These are phyloP conservation scores for Talaromyces sp. DNA, from an alignment of 2,329 filamentous ascomycete species.

Conservation along the genomic window DNA sequence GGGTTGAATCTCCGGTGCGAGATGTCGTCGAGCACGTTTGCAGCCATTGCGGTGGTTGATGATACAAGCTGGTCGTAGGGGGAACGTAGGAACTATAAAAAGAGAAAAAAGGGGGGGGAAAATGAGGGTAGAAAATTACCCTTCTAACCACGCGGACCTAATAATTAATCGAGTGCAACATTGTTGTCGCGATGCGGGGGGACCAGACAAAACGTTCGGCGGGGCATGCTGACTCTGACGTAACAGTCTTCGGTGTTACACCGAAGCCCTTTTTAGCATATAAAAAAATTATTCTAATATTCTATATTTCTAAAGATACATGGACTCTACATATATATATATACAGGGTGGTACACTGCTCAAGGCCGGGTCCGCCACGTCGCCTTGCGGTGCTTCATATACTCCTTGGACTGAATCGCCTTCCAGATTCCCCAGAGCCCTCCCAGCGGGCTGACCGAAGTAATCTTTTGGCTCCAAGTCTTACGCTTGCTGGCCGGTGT, in stretches of 20 bases:
- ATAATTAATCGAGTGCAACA: slow-evolving; percentile 2
- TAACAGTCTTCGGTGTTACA: neutral
- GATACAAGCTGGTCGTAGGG: neutral
- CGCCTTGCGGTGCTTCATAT: slow-evolving; percentile 10
- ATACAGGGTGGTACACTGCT: neutral
- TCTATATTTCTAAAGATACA: neutral
- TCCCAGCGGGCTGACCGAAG: slow-evolving; percentile 6
- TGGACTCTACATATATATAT: slow-evolving; percentile 4
- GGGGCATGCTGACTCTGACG: neutral
- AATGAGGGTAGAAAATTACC: neutral
- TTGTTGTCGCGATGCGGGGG: neutral
- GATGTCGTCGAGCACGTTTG: slow-evolving; percentile 84
- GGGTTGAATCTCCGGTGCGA: slow-evolving; percentile 93
- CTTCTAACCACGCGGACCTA: neutral
- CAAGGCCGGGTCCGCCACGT: slow-evolving; percentile 8
- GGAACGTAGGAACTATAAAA: neutral
- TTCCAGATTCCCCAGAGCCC: slow-evolving; percentile 12
- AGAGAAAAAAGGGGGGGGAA: neutral
- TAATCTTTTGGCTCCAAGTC: slow-evolving; percentile 9
- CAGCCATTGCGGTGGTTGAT: slow-evolving; percentile 50
- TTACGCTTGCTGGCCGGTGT: slow-evolving; percentile 9
- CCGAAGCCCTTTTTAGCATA: neutral
- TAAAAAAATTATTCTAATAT: neutral
- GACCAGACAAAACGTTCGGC: neutral
- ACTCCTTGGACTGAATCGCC: slow-evolving; percentile 10